Evolutionary conservation across 2,329 filamentous ascomycete species (phyloP), one percentile per base, ranked within the genome.

Genomic region (Colletotrichum chlorophyti): DNA sequence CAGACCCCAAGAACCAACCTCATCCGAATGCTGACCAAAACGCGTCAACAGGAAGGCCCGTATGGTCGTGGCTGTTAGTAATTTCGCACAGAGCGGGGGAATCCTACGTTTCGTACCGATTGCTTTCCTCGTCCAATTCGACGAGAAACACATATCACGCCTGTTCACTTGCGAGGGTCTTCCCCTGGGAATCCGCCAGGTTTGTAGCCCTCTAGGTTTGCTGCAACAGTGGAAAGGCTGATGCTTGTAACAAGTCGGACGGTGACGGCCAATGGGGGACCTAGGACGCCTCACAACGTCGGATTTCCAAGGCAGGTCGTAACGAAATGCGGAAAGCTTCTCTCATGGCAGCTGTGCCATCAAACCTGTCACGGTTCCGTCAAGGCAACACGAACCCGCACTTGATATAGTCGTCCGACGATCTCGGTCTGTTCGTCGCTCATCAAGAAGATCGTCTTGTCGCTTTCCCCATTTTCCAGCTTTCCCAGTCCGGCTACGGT

Each of bases 281-380:
- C 15, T 31, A 47, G 46, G 38, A 55, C 42, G 45, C 43, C 11
- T 9, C n/a, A 11, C 32, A 21, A 23, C 50, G 17, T 21, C 31
- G 11, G n/a, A n/a, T n/a, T n/a, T n/a, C n/a, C n/a, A n/a, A 42
- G 43, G 55, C 55, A 59, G 32, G 10, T 32, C 50, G 51, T 59
- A 31, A 55, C 51, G 55, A 50, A 11, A 32, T 15, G 51, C 51
- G n/a, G n/a, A 59, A 43, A 34, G 27, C 40, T 50, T 55, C 17
- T 9, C 24, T 37, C 23, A 6, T 35, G 24, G 29, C 24, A 27
- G 15, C 32, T 49, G 27, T 29, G 27, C 51, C 43, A 47, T 38
- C 32, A 48, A 6, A 38, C 15, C 42, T 38, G 42, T 43, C 29
- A 37, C 19, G 21, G 23, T 31, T 24, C 40, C 17, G 41, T 26